Base-by-base conservation (phyloP, 148 eudicot species). In the Camellia lanceoleosa region DNA sequence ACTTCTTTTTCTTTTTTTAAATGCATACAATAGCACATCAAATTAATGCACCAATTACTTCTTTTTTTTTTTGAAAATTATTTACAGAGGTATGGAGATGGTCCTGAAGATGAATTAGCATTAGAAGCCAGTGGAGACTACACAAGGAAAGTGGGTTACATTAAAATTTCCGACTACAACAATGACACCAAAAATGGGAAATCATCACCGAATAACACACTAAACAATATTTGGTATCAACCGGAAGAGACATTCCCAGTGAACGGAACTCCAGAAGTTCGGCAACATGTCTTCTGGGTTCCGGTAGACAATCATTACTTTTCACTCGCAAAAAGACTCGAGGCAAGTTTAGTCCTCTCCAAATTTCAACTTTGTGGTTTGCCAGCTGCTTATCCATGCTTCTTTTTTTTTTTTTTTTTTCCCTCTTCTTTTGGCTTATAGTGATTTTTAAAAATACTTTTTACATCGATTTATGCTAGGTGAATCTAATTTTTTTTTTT, bases 151-250 rank as follows among this genome's bases (percentile, higher is more conserved):
- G 38, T 79, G 11, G 90, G 88, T 7, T 74, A 55, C 54, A 54
- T 88, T 11, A 78, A 71, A 19, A 83, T 88, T 62, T 72, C 87
- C 15, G 19, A 86, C 2, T 86, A 80, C 80, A 75, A 58, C 6
- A 81, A 75, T 30, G 75, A 71, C 1, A 79, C 76, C 2, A 20
- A 44, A 67, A 52, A 12, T 15, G 67, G 15, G 61, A 55, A 58
- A 0, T 42, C 47, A 3, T 5, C 20, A 3, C 3, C 20, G 0
- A 74, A 70, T 16, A 88, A 87, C 64, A 71, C 83, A 3, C 64
- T 92, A 19, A 90, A 92, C 77, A 80, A 73, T n/a, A 77, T 92
- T 19, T 92, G 95, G 95, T 92, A 84, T 78, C 95, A 92, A 80
- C 91, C 87, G 0, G 95, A 92, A 54, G 93, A 92, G 76, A 76